phyloP scores from a whole-genome alignment of 2,329 filamentous ascomycete species.

The Phaeosphaeria sp. region DNA sequence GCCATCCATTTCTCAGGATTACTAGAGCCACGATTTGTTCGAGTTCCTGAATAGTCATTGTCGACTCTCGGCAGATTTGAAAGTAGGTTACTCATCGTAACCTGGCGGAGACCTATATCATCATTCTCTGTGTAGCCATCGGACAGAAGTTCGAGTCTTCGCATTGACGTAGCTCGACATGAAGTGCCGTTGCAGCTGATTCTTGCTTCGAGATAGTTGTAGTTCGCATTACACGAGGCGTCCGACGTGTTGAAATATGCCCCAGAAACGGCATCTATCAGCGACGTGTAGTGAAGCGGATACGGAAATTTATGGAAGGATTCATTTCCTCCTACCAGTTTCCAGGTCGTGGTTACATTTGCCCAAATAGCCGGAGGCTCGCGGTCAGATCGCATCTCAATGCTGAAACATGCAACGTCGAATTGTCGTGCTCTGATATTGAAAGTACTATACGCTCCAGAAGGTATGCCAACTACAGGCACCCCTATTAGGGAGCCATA shows the following conservation, averaged over 20 bases:
- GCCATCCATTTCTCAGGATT: conserved; percentile 36
- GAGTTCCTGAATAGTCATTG: too few relatives aligned
- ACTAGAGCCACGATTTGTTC: conserved; percentile 26
- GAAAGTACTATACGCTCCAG: conserved; percentile 21
- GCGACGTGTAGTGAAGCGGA: conserved; percentile 24
- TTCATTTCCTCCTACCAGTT: too few relatives aligned
- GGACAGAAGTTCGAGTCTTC: conserved; percentile 24
- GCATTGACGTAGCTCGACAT: conserved; percentile 26
- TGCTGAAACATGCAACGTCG: conserved; percentile 32
- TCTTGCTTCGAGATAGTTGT: conserved; percentile 26
- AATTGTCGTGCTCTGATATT: conserved; percentile 34
- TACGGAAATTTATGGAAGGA: conserved; percentile 24
- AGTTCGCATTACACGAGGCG: conserved; percentile 23
- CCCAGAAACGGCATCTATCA: too few relatives aligned
- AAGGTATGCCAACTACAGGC: conserved; percentile 18
- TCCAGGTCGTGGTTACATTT: conserved; percentile 22
- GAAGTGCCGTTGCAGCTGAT: conserved; percentile 24
- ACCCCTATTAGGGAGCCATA: conserved; percentile 39
- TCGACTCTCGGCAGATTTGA: conserved; percentile 22
- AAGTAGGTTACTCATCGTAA: conserved; percentile 13
- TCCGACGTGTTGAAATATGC: conserved; percentile 24
- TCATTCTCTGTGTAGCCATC: conserved; percentile 19
- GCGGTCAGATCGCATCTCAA: conserved; percentile 5
- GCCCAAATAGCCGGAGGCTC: conserved; percentile 7
- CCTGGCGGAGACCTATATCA: conserved; percentile 14